Conservation (phyloP, 768 basidiomycete genomes). For the Omphalotus guepiniiformis region DNA sequence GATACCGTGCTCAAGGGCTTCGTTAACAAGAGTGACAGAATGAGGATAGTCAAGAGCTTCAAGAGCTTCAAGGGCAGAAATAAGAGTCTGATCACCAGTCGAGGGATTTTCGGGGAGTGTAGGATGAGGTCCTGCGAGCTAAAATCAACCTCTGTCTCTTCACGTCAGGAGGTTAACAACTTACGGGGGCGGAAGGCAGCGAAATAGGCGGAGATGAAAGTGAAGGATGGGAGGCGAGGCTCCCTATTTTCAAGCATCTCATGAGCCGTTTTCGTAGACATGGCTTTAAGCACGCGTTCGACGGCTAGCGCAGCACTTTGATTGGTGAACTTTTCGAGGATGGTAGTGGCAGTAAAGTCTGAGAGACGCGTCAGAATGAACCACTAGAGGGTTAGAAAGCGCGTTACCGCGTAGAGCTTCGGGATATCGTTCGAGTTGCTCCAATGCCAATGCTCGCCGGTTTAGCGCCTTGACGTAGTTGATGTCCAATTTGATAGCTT, state of each 20-base stretch:
- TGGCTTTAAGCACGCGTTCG: constrained; percentile 87
- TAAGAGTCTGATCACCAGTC: constrained; percentile 79
- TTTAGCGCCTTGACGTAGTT: constrained; percentile 90
- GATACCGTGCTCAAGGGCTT: constrained; percentile 83
- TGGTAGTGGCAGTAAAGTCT: constrained; percentile 98
- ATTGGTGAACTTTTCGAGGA: constrained; percentile 90
- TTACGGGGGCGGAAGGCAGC: constrained; percentile 90
- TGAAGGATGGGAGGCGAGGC: constrained; percentile 80
- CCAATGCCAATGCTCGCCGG: constrained; percentile 82
- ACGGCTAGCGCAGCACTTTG: constrained; percentile 72
- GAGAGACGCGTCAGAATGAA: background rate
- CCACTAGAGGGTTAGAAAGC: background rate
- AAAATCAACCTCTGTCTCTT: constrained; percentile 4
- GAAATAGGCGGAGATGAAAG: constrained; percentile 94
- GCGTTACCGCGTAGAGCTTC: constrained; percentile 75
- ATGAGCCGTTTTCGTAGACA: constrained; percentile 68
- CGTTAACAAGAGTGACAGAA: constrained; percentile 73
- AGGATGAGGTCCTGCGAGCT: constrained; percentile 58
- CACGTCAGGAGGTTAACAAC: constrained; percentile 25
- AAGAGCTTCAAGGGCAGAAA: constrained; percentile 78
- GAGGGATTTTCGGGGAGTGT: constrained; percentile 68
- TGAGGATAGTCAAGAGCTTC: constrained; percentile 82
- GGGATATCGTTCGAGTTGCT: constrained; percentile 67
- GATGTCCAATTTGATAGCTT: constrained; percentile 77
- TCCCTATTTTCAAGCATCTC: constrained; percentile 69